Conservation (phyloP, 768 basidiomycete species). For the Boletus tylopilopsis region DNA sequence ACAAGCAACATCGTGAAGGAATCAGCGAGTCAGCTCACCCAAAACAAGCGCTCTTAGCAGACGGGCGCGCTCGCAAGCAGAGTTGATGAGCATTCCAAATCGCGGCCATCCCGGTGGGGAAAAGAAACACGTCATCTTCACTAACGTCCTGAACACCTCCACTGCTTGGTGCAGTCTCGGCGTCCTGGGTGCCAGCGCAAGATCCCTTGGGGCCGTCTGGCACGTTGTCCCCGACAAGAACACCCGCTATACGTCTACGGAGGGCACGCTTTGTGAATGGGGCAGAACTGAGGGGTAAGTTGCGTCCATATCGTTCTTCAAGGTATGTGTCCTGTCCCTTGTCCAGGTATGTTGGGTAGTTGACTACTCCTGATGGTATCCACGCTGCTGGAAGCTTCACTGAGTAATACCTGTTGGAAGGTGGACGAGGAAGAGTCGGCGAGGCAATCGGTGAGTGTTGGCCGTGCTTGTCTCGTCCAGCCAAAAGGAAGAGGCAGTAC, state of each 20-base stretch:
- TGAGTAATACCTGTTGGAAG: conserved; percentile 58
- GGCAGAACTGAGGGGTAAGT: conserved; percentile 70
- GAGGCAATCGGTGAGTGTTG: conserved; percentile 23
- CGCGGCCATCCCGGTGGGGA: conserved; percentile 86
- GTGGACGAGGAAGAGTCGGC: conserved; percentile 27
- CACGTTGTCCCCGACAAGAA: conserved; percentile 58
- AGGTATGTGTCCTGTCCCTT: conserved; percentile 72
- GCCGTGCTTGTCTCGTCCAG: conserved; percentile 34
- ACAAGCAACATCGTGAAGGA: not conserved
- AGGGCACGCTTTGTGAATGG: conserved; percentile 82
- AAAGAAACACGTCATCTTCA: conserved; percentile 88
- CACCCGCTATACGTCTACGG: conserved; percentile 86
- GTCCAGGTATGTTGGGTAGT: conserved; percentile 33
- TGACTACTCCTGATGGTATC: conserved; percentile 5
- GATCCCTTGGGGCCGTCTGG: conserved; percentile 33
- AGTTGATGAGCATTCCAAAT: conserved; percentile 91
- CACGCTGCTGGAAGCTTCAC: conserved; percentile 16
- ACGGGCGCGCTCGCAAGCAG: conserved; percentile 44
- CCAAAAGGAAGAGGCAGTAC: conserved; percentile 69
- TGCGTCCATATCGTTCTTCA: conserved; percentile 94
- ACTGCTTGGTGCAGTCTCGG: conserved; percentile 56
- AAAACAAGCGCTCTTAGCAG: conserved; percentile 87
- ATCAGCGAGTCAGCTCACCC: conserved; percentile 55
- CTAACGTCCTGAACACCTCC: conserved; percentile 66
- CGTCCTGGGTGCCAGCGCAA: conserved; percentile 43